Evolutionary conservation across 2,329 filamentous ascomycete genomes (phyloP), one percentile per base, ranked within the genome.

Genomic region (Xenoacremonium recifei): DNA sequence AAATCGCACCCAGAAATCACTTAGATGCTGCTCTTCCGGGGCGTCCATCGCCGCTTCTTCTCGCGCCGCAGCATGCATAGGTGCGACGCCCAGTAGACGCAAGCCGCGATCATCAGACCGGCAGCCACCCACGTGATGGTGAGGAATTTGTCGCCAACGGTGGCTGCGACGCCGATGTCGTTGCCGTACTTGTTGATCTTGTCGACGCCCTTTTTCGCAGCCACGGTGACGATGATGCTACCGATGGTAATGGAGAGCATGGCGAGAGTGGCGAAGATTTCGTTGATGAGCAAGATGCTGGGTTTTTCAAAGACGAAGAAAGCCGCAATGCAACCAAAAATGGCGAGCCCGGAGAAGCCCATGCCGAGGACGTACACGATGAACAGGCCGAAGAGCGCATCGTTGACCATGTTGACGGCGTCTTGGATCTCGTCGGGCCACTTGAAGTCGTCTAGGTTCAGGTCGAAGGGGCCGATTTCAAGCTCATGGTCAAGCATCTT

Each of bases 321-420:
- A 30, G 66, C 63, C 7, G 51, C 62, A 37, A 68, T 39, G 36
- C 61, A 66, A 12, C 58, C 53, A 3, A 78, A 54, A 54, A 76
- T 67, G 21, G 67, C 63, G 3, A 75, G 57, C 10, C 69, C 72
- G 3, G 69, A 61, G 50, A 71, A 63, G 15, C 58, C 65, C 35
- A 67, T 59, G 40, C 63, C 68, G 2, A 79, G 47, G 30, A 72
- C 66, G 57, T 73, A 78, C 42, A 80, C 58, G 37, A 75, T 60
- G 55, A 75, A 73, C 35, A 76, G 59, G 19, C 64, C 68, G n/a
- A 72, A 58, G 4, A 79, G 65, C n/a, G 69, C 62, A 13, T 58
- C 56, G 54, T 78, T 77, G 55, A 79, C 61, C n/a, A 66, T 59
- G 59, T 75, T 63, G 49, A 80, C 55, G n/a, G 68, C 67, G 31